Evolutionary conservation across 306 rosid species (phyloP).

Genomic region (Argentina anserina): DNA sequence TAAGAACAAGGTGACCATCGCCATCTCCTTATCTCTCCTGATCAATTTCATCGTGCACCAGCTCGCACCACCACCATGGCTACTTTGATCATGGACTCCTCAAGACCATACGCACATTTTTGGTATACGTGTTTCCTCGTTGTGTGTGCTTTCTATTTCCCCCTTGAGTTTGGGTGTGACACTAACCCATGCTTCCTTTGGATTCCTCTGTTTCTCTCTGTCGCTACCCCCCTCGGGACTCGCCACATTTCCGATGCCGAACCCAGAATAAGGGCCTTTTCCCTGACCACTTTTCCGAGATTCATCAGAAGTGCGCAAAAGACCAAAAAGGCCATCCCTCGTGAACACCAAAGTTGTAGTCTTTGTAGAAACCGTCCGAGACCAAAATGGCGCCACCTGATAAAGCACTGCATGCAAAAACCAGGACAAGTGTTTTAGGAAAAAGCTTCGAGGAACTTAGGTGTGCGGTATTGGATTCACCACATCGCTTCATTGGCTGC

Average conservation of each 20-base stretch:
- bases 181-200: background rate
- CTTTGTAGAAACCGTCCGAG: background rate
- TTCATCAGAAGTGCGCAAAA: background rate
- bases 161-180: background rate
- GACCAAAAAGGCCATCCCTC: constrained; percentile 10
- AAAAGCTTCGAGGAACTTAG: constrained; percentile 1
- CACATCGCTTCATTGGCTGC: constrained; percentile 8
- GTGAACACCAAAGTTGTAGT: background rate
- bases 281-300: background rate
- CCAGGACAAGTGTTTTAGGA: constrained; percentile 33
- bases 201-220: background rate
- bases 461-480: constrained; percentile 18
- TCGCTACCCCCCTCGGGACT: constrained; percentile 11
- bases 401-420: constrained; percentile 29
- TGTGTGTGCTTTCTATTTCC: background rate
- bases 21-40: background rate
- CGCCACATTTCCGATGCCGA: constrained; percentile 3
- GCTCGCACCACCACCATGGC: background rate
- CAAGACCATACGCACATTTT: background rate
- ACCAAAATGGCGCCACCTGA: constrained; percentile 27
- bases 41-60: background rate
- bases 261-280: background rate
- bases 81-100: background rate
- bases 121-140: constrained; percentile 14
- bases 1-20: background rate